phyloP scores from a whole-genome alignment of 257 asterid species.

The Solanum ahanhuiri region DNA sequence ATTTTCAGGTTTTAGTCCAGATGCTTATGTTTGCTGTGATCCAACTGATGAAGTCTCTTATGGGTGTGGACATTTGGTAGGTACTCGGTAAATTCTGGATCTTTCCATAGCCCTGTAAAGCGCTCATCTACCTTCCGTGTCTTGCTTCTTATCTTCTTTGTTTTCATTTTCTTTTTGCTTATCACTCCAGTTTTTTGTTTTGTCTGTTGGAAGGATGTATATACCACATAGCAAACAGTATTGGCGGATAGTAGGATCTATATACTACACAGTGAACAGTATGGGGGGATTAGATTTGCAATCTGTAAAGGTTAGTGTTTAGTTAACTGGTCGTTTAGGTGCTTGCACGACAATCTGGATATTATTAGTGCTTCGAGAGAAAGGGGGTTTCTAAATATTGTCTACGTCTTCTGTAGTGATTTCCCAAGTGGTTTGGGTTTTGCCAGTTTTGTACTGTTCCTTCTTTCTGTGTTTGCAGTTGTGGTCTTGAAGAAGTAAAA shows the following conservation, averaged over 20 bases:
- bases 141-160: not conserved
- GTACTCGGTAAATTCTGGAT: not conserved
- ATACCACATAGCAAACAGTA: not conserved
- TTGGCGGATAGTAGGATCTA: not conserved
- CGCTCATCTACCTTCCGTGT: not conserved
- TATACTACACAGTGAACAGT: not conserved
- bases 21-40: not conserved
- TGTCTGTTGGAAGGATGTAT: not conserved
- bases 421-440: not conserved
- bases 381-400: not conserved
- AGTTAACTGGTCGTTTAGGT: not conserved
- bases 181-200: too few species aligned
- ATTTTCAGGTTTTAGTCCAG: not conserved
- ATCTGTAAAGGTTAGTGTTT: not conserved
- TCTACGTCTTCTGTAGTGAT: not conserved
- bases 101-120: not conserved
- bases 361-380: not conserved
- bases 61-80: not conserved
- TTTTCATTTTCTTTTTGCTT: not conserved
- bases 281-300: not conserved
- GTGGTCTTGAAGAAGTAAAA: not conserved
- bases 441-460: not conserved
- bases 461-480: not conserved
- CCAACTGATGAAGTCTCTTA: not conserved
- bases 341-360: not conserved